Evolutionary conservation across 2,329 filamentous ascomycete species (phyloP).

Genomic region (Monosporascus ibericus): DNA sequence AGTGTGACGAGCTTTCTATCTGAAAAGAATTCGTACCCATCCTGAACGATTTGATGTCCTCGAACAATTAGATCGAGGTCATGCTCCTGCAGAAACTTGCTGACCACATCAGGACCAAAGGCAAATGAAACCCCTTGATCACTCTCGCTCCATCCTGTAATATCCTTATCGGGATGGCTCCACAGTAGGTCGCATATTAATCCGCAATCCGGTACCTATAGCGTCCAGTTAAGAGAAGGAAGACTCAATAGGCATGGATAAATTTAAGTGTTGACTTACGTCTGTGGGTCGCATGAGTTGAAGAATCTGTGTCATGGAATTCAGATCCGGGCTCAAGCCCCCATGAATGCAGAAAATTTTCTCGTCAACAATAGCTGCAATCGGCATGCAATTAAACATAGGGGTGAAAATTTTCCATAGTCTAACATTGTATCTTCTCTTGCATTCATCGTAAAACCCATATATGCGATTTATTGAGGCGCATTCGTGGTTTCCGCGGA

Average conservation of each 20-base stretch:
- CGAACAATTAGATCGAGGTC: slow-evolving; percentile 99
- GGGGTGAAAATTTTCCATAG: slow-evolving; percentile 99
- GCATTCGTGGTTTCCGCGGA: slow-evolving; percentile 98
- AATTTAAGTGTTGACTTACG: slow-evolving; percentile 54
- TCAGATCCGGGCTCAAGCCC: slow-evolving; percentile 90
- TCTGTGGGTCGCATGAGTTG: slow-evolving; percentile 98
- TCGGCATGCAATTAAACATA: slow-evolving; percentile 98
- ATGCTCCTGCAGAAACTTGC: slow-evolving; percentile 95
- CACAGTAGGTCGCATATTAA: slow-evolving; percentile 95
- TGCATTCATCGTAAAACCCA: slow-evolving; percentile 99
- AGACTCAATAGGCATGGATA: slow-evolving; percentile 19
- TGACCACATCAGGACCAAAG: slow-evolving; percentile 95
- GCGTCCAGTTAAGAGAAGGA: slow-evolving; percentile 20
- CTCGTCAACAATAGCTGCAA: slow-evolving; percentile 97
- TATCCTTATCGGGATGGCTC: slow-evolving; percentile 99
- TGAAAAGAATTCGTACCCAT: slow-evolving; percentile 99
- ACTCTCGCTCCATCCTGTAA: slow-evolving; percentile 98
- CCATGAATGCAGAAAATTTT: slow-evolving; percentile 99
- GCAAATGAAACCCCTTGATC: slow-evolving; percentile 98
- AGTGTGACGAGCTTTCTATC: slow-evolving; percentile 96
- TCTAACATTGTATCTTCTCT: slow-evolving; percentile 98
- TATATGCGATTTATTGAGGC: slow-evolving; percentile 98
- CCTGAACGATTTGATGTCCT: slow-evolving; percentile 97
- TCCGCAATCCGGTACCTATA: slow-evolving; percentile 92
- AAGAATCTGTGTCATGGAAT: slow-evolving; percentile 99